Conservation (phyloP, 1,284 basidiomycete genomes). For the Cutaneotrichosporon sp. region DNA sequence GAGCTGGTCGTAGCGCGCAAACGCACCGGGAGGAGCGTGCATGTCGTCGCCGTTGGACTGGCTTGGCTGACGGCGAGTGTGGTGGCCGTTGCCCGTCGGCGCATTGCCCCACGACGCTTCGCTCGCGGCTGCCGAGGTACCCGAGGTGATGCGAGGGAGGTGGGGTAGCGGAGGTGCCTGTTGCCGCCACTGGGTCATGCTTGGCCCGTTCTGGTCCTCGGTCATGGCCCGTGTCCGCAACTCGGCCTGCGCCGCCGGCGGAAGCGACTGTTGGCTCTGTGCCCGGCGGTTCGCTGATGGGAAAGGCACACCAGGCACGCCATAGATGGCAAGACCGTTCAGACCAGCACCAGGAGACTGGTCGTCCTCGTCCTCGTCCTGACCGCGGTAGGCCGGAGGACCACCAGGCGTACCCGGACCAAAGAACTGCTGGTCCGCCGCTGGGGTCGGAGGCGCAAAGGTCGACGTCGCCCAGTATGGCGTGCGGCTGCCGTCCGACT, state of each 20-base stretch:
- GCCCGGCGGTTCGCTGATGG: conserved; percentile 52
- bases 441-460: conserved; percentile 41
- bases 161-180: conserved; percentile 56
- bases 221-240: conserved; percentile 58
- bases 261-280: conserved; percentile 55
- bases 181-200: conserved; percentile 62
- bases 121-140: conserved; percentile 27
- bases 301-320: conserved; percentile 48
- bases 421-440: conserved; percentile 28
- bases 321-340: conserved; percentile 53
- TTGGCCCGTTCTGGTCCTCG: conserved; percentile 62
- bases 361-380: conserved; percentile 29
- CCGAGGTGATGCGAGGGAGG: conserved; percentile 35
- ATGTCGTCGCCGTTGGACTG: conserved; percentile 12
- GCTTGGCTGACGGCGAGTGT: conserved; percentile 2
- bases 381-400: not conserved
- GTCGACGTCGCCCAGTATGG: conserved; percentile 26
- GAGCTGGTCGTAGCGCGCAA: conserved; percentile 20
- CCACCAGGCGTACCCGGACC: conserved; percentile 6
- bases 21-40: conserved; percentile 11
- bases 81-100: not conserved
- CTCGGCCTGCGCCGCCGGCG: conserved; percentile 55
- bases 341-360: conserved; percentile 5
- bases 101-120: conserved; percentile 29
- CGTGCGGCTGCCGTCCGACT: conserved; percentile 24